Conservation (phyloP, 2,329 filamentous ascomycete species). For the Diaporthe ampelina region DNA sequence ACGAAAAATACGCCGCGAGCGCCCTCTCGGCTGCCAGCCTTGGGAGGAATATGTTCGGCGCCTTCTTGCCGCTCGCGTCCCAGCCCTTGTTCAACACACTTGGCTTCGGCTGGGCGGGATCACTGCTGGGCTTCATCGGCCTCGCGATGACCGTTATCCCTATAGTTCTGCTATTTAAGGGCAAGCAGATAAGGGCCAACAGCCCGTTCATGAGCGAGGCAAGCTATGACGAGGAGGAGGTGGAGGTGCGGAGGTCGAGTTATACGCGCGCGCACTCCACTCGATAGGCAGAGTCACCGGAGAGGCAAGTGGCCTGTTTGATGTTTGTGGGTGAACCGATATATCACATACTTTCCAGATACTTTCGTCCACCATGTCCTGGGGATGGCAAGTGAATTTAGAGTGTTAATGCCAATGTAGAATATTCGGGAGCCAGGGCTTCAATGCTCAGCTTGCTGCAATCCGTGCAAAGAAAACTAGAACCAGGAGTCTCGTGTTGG, state of each 20-base stretch:
- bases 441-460: neutral
- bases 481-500: neutral
- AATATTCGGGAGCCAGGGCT: neutral
- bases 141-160: conserved; percentile 73
- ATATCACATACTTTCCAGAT: neutral
- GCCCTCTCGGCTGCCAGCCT: conserved; percentile 77
- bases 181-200: conserved; percentile 71
- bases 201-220: conserved; percentile 69
- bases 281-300: neutral
- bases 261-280: neutral
- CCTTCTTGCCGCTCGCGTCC: conserved; percentile 56
- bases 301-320: neutral
- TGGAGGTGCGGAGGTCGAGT: conserved; percentile 5
- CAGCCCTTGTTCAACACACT: conserved; percentile 67
- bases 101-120: conserved; percentile 64
- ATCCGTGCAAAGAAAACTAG: rapidly evolving
- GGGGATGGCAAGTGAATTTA: too few relatives aligned
- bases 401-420: too few relatives aligned
- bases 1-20: conserved; percentile 75
- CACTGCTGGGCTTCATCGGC: conserved; percentile 73
- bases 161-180: conserved; percentile 76
- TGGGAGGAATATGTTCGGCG: conserved; percentile 74
- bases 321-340: neutral
- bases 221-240: conserved; percentile 34
- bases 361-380: too few relatives aligned